A percentile compares a stretch with the other conserved stretches of the same genome.
These are phyloP conservation scores for Geotrichum candidum DNA, from an alignment of 1,139 yeast species.

Conservation along the genomic window DNA sequence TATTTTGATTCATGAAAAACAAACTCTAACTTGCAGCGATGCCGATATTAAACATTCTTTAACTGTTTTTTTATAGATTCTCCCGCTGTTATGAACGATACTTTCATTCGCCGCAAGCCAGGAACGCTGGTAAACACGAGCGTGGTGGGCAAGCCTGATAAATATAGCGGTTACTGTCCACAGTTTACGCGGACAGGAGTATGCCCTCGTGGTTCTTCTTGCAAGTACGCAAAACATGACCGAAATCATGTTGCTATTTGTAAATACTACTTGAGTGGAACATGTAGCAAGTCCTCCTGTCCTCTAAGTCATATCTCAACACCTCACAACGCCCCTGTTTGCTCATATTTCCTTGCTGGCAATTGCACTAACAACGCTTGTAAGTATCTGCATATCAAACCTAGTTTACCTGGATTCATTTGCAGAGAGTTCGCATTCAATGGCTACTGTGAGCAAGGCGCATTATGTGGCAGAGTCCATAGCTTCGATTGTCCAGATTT, in stretches of 20 bases:
- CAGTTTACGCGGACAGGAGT: conserved; percentile 36
- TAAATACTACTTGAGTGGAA: conserved; percentile 42
- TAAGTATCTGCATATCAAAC: conserved; percentile 48
- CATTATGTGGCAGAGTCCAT: conserved; percentile 53
- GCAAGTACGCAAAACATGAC: conserved; percentile 51
- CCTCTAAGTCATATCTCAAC: conserved; percentile 51
- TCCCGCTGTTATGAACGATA: conserved; percentile 10
- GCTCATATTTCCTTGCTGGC: conserved; percentile 48
- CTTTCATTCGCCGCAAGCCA: conserved; percentile 28
- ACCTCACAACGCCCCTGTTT: conserved; percentile 61
- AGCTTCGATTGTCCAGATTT: conserved; percentile 65
- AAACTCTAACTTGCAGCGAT: not conserved
- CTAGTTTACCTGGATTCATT: conserved; percentile 42
- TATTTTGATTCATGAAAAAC: not conserved
- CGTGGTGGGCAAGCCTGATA: conserved; percentile 13
- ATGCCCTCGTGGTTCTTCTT: conserved; percentile 48
- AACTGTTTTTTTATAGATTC: not conserved
- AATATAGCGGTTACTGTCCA: conserved; percentile 24
- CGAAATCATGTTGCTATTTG: conserved; percentile 50
- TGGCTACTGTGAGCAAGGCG: conserved; percentile 65
- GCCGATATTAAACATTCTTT: not conserved
- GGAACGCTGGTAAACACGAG: conserved; percentile 26
- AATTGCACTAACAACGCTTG: conserved; percentile 54
- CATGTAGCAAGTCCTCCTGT: conserved; percentile 50
- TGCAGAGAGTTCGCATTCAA: conserved; percentile 64